Base-by-base conservation (phyloP, 1,284 basidiomycete species). In the Rhodotorula sp. region DNA sequence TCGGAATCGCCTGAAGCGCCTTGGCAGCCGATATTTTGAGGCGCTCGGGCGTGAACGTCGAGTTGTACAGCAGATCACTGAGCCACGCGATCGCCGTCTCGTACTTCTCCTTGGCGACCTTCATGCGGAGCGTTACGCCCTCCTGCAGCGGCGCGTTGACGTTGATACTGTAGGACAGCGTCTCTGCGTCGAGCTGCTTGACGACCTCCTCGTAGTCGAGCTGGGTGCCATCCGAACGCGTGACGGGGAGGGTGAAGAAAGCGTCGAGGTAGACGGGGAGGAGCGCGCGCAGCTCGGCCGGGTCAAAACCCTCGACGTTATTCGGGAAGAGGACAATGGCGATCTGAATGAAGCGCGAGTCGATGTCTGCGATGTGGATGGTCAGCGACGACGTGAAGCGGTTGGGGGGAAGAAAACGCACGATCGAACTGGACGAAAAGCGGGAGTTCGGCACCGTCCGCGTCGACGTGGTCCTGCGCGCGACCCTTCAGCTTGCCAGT, bases 171-270 rank as follows among this genome's bases (percentile, higher is more conserved):
- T 98, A 96, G 9, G 88, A 88, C 37, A 99, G 91, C 0, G 96
- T 97, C 78, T 97, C 89, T 78, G 93, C 87, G 80, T 97, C 94
- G 2, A 99, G 87, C 71, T 88, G 87, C 81, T 95, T 89, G 73
- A 98, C 88, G 34, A 98, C 95, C 71, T 97, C 88, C 82, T 98
- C 96, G 79, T 95, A 92, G 6, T 86, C 84, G 56, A 99, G 83
- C 44, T 83, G 82, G 71, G 89, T 87, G 3, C 94, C 94, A 71
- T 87, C 85, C 32, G 87, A 85, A 51, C 90, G 86, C 62, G 84
- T 87, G 59, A 99, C 86, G 19, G 95, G 94, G 0, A 98, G 85
- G 32, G 92, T 90, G 83, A 98, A 99, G 83, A 99, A 91, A 1
- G 92, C 86, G 37, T 88, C 86, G 44, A 93, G 85, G 80, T 97